Percentiles rank a stretch among this genome's conserved stretches.
Conservation (phyloP, 139 green algal genomes). For the Picochlorum sp. region DNA sequence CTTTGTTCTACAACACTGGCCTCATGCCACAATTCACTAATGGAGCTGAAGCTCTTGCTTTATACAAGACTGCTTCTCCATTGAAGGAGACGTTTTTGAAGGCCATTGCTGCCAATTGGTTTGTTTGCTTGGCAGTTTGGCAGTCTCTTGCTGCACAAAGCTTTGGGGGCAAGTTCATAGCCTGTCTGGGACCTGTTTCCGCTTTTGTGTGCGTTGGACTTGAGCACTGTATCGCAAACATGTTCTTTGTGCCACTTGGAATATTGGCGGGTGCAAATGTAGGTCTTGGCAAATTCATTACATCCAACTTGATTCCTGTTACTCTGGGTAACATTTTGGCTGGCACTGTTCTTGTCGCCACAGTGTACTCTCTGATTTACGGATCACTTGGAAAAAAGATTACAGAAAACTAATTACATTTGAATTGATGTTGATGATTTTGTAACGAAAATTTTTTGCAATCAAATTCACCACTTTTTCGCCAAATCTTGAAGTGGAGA, state of each 20-base stretch:
- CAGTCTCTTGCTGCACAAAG: slow-evolving; percentile 43
- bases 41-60: slow-evolving; percentile 29
- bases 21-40: slow-evolving; percentile 34
- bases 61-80: slow-evolving; percentile 29
- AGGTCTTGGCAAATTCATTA: slow-evolving; percentile 52
- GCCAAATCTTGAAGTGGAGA: slow-evolving; percentile 1
- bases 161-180: slow-evolving; percentile 71
- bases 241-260: slow-evolving; percentile 63
- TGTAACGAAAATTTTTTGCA: neutral
- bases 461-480: neutral
- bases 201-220: slow-evolving; percentile 78
- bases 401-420: slow-evolving; percentile 4
- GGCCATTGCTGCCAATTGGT: slow-evolving; percentile 78
- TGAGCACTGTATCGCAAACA: slow-evolving; percentile 68
- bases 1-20: slow-evolving; percentile 41
- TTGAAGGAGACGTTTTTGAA: slow-evolving; percentile 45
- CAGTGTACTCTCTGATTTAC: slow-evolving; percentile 34
- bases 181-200: slow-evolving; percentile 57
- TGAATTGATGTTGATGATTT: neutral
- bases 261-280: slow-evolving; percentile 42
- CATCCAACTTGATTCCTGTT: slow-evolving; percentile 57
- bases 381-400: slow-evolving; percentile 35
- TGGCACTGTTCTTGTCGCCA: slow-evolving; percentile 58
- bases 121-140: slow-evolving; percentile 84
- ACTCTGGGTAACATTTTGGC: slow-evolving; percentile 80